Conservation (phyloP, 1,284 basidiomycete species). For the Sporisorium exsertum region DNA sequence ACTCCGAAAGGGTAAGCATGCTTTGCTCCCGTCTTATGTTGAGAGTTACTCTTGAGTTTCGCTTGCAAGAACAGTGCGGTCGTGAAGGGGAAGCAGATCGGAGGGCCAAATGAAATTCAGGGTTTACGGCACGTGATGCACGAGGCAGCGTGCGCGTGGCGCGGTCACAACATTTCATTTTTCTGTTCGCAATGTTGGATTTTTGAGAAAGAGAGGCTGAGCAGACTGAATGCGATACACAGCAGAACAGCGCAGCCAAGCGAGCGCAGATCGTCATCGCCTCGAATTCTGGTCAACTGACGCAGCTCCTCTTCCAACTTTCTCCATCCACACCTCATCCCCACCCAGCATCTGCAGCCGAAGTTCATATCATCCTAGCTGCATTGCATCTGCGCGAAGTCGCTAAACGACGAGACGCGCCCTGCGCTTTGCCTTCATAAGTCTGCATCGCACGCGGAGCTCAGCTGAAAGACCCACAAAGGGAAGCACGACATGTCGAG, state of each 20-base stretch:
- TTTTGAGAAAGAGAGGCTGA: not conserved
- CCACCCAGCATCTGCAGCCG: constrained; percentile 1
- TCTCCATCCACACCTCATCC: constrained; percentile 1
- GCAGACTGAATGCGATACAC: constrained; percentile 1
- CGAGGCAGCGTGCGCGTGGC: constrained; percentile 11
- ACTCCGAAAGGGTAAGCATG: too few species aligned
- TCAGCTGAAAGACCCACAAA: constrained; percentile 6
- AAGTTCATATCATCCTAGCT: not conserved
- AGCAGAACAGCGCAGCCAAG: constrained; percentile 4
- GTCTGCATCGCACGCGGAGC: constrained; percentile 11
- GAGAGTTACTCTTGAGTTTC: not conserved
- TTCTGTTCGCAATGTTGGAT: constrained; percentile 7
- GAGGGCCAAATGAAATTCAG: constrained; percentile 4
- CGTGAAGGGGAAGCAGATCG: not conserved
- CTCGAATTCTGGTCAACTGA: not conserved
- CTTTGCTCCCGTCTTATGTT: not conserved
- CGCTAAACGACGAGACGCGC: constrained; percentile 3
- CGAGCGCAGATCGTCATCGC: not conserved
- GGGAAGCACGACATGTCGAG: constrained; percentile 18
- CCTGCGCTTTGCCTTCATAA: constrained; percentile 8
- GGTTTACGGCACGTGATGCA: constrained; percentile 29
- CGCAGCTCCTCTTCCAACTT: not conserved
- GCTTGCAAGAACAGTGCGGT: not conserved
- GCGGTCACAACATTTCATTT: constrained; percentile 31
- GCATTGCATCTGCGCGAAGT: not conserved